A percentile compares a stretch with the other conserved stretches of the same genome.
phyloP scores from a whole-genome alignment of 2,329 filamentous ascomycete species.

The Exutisphaerella laricina region DNA sequence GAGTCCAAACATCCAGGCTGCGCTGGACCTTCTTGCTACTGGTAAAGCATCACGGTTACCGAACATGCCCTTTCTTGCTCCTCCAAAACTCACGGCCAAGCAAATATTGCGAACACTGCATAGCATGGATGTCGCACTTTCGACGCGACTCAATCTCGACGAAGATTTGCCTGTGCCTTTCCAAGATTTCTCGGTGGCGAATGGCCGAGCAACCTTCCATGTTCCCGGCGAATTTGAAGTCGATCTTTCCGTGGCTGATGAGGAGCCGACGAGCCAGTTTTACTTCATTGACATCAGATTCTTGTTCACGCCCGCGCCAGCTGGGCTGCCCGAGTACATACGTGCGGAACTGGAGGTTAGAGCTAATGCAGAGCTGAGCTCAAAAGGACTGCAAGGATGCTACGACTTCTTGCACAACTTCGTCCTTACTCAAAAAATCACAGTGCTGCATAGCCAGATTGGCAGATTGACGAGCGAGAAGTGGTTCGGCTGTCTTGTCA shows the following conservation, averaged over 20 bases:
- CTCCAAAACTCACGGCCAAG: slow-evolving; percentile 62
- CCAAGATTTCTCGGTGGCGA: slow-evolving; percentile 68
- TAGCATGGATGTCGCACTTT: slow-evolving; percentile 77
- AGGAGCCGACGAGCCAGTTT: slow-evolving; percentile 76
- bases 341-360: slow-evolving; percentile 62
- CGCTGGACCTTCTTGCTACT: slow-evolving; percentile 74
- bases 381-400: slow-evolving; percentile 69
- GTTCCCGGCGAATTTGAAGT: slow-evolving; percentile 85
- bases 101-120: slow-evolving; percentile 69
- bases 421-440: slow-evolving; percentile 84
- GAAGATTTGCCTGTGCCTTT: slow-evolving; percentile 78
- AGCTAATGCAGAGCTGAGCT: slow-evolving; percentile 65
- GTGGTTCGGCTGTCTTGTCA: slow-evolving; percentile 72
- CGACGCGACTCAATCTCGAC: slow-evolving; percentile 75
- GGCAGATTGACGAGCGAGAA: slow-evolving; percentile 59
- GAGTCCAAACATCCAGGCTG: slow-evolving; percentile 86
- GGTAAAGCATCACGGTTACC: slow-evolving; percentile 74
- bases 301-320: slow-evolving; percentile 64
- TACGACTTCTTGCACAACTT: slow-evolving; percentile 85
- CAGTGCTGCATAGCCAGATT: slow-evolving; percentile 73
- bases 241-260: slow-evolving; percentile 83
- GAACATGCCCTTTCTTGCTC: slow-evolving; percentile 72
- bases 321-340: slow-evolving; percentile 55
- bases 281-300: slow-evolving; percentile 93
- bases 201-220: slow-evolving; percentile 84